Conservation (phyloP, 768 basidiomycete genomes). For the Pleurotus sapidus region DNA sequence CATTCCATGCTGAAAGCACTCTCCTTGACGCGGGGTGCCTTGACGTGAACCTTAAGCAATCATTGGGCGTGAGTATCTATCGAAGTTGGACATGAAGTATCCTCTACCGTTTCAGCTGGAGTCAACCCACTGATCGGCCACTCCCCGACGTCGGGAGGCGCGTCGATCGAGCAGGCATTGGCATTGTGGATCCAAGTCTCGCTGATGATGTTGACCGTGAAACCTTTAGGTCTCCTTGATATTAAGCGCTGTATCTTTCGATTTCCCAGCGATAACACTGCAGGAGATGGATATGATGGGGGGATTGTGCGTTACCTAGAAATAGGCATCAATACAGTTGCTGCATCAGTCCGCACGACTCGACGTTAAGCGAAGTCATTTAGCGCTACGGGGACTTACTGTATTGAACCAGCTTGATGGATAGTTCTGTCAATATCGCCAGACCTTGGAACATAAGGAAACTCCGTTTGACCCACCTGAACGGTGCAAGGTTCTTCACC, state of each 20-base stretch:
- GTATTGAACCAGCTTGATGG: constrained; percentile 43
- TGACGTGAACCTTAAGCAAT: constrained; percentile 35
- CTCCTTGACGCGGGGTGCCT: constrained; percentile 57
- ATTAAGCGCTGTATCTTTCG: constrained; percentile 64
- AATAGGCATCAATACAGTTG: background rate
- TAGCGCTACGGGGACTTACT: constrained; percentile 13
- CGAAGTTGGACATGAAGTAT: constrained; percentile 17
- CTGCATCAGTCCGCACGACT: background rate
- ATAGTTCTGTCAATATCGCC: background rate
- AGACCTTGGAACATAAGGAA: background rate
- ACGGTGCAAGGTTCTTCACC: constrained; percentile 58
- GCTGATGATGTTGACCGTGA: constrained; percentile 74
- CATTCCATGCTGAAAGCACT: constrained; percentile 67
- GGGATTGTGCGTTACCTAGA: constrained; percentile 53
- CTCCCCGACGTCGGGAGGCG: constrained; percentile 50
- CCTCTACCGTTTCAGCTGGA: constrained; percentile 46
- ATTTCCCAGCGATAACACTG: constrained; percentile 18
- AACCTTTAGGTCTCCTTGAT: constrained; percentile 62
- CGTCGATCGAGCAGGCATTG: constrained; percentile 49
- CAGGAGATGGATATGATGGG: constrained; percentile 60
- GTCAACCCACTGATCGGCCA: constrained; percentile 65
- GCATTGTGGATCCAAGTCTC: constrained; percentile 63
- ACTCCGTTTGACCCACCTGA: constrained; percentile 28
- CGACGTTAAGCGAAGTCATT: background rate
- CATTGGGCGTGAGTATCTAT: background rate